These are phyloP conservation scores for Aethionema arabicum DNA, from an alignment of 345 rosid species.

Conservation along the genomic window DNA sequence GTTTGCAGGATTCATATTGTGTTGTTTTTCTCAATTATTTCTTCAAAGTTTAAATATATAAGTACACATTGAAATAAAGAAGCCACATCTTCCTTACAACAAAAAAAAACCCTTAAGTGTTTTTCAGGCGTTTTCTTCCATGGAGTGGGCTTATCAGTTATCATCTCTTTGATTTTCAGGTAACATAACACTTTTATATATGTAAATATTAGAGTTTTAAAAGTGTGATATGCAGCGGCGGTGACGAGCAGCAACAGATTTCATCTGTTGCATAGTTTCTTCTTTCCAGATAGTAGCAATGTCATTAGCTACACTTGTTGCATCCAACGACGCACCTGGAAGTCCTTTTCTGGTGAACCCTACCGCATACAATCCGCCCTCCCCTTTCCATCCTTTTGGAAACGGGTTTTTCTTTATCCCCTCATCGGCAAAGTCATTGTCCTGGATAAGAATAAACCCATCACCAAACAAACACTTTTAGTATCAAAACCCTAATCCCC, in stretches of 20 bases:
- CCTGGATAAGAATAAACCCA: constrained; percentile 41
- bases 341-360: constrained; percentile 84
- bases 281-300: constrained; percentile 66
- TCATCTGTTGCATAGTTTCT: constrained; percentile 60
- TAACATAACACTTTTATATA: constrained; percentile 9
- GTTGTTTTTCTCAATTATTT: neutral
- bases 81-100: constrained; percentile 56
- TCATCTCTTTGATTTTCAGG: constrained; percentile 20
- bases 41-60: neutral
- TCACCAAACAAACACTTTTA: constrained; percentile 1
- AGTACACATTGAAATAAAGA: neutral
- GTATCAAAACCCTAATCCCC: neutral
- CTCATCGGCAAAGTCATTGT: constrained; percentile 59
- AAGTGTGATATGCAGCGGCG: constrained; percentile 76
- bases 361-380: constrained; percentile 69
- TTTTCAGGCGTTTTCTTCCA: constrained; percentile 39
- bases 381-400: constrained; percentile 84
- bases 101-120: constrained; percentile 20
- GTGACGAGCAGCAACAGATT: constrained; percentile 48
- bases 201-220: constrained; percentile 23
- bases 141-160: constrained; percentile 25
- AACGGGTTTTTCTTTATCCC: constrained; percentile 65
- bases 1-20: neutral
- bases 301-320: constrained; percentile 60
- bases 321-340: constrained; percentile 72